These are phyloP conservation scores for Russula emetica DNA, from an alignment of 768 basidiomycete genomes.

Conservation along the genomic window DNA sequence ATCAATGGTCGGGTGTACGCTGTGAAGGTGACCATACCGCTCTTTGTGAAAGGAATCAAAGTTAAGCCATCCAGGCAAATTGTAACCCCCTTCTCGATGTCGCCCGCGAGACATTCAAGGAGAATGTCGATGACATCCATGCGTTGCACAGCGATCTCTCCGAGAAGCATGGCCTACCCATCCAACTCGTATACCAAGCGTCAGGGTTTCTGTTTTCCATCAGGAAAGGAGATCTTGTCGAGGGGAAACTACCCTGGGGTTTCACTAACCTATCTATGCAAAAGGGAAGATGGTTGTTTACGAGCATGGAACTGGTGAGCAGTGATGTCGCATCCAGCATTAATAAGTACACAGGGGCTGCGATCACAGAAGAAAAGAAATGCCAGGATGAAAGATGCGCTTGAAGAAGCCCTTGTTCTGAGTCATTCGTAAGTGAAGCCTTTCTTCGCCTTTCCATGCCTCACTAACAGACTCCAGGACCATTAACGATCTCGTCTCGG, in stretches of 20 bases:
- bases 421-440: slow-evolving; percentile 60
- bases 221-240: slow-evolving; percentile 62
- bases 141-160: slow-evolving; percentile 56
- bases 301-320: slow-evolving; percentile 75
- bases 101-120: slow-evolving; percentile 90
- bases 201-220: slow-evolving; percentile 69
- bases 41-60: neutral
- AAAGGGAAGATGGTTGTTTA: slow-evolving; percentile 71
- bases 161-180: slow-evolving; percentile 59
- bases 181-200: slow-evolving; percentile 67
- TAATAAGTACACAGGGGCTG: neutral
- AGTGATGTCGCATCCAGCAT: neutral
- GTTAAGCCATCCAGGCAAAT: slow-evolving; percentile 49
- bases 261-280: slow-evolving; percentile 65
- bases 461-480: slow-evolving; percentile 46
- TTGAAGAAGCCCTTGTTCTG: slow-evolving; percentile 84
- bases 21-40: slow-evolving; percentile 50
- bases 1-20: slow-evolving; percentile 86
- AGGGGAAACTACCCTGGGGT: slow-evolving; percentile 58
- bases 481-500: slow-evolving; percentile 68
- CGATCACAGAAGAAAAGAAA: slow-evolving; percentile 73
- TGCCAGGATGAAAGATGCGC: slow-evolving; percentile 80
- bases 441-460: neutral
- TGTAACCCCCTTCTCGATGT: slow-evolving; percentile 85
- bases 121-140: slow-evolving; percentile 86